Evolutionary conservation across 495 filamentous ascomycete genomes (phyloP).

Genomic region (Pyrenula massariospora): DNA sequence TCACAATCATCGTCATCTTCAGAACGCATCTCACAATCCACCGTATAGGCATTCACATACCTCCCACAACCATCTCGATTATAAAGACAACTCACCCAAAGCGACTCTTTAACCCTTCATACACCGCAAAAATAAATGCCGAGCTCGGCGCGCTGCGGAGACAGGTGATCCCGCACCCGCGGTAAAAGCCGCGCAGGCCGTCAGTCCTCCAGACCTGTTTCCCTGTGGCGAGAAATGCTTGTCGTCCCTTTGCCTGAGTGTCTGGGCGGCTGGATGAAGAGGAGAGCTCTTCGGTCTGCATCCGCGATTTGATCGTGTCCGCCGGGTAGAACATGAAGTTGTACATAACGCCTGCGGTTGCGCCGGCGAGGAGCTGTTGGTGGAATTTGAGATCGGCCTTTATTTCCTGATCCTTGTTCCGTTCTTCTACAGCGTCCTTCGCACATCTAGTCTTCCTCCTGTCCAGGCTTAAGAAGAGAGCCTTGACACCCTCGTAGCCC

Average conservation of each 20-base stretch:
- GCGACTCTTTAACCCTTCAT: constrained; percentile 65
- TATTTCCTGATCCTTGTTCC: background rate
- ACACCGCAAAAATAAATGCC: constrained; percentile 94
- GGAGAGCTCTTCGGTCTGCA: constrained; percentile 75
- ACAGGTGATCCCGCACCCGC: constrained; percentile 91
- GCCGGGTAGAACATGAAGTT: constrained; percentile 96
- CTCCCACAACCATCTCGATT: too few relatives aligned
- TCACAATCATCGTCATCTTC: too few relatives aligned
- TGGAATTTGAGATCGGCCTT: constrained; percentile 34
- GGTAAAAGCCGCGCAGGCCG: constrained; percentile 75
- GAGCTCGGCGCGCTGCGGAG: constrained; percentile 78
- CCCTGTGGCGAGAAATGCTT: constrained; percentile 57
- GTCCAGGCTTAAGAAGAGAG: constrained; percentile 44
- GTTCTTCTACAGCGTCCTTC: constrained; percentile 8
- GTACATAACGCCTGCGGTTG: constrained; percentile 83
- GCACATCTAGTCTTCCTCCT: constrained; percentile 9
- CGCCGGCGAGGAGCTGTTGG: constrained; percentile 80
- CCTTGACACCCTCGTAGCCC: constrained; percentile 67
- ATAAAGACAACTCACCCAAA: constrained; percentile 44
- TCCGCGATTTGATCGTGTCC: constrained; percentile 90
- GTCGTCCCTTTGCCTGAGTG: constrained; percentile 13
- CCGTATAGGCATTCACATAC: too few relatives aligned
- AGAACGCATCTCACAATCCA: too few relatives aligned
- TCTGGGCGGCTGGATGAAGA: background rate
- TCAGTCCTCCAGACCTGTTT: constrained; percentile 65